Conservation (phyloP, 2,329 filamentous ascomycete species). For the Colletotrichum sp. region DNA sequence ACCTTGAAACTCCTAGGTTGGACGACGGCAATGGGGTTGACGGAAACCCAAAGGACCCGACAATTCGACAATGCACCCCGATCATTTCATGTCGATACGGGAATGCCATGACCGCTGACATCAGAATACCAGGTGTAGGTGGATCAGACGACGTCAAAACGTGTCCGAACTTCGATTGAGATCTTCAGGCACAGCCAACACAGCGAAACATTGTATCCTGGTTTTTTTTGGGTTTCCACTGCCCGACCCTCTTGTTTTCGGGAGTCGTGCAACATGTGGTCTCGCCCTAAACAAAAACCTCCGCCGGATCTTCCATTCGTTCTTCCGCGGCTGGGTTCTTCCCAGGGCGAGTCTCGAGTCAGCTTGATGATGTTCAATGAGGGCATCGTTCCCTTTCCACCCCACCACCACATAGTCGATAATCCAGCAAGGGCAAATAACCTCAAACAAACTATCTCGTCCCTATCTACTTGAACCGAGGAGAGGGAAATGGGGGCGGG, state of each 20-base stretch:
- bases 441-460: not conserved
- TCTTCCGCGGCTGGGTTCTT: not conserved
- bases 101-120: not conserved
- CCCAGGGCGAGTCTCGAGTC: not conserved
- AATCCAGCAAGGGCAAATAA: not conserved
- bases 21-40: not conserved
- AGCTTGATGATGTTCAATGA: not conserved
- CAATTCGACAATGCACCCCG: not conserved
- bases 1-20: not conserved
- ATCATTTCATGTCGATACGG: not conserved
- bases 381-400: not conserved
- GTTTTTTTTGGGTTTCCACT: not conserved
- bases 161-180: not conserved
- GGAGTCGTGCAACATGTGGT: not conserved
- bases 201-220: not conserved
- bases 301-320: not conserved
- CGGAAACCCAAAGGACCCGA: not conserved
- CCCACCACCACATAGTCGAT: not conserved
- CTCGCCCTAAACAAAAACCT: not conserved
- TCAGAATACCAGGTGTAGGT: not conserved
- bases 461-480: not conserved
- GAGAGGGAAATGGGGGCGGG: not conserved
- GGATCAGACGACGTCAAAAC: conserved; percentile 13
- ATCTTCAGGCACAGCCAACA: not conserved
- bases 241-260: not conserved